Evolutionary conservation across 768 basidiomycete species (phyloP), one percentile per base, ranked within the genome.

Genomic region (Tylopilus rubrobrunneus): DNA sequence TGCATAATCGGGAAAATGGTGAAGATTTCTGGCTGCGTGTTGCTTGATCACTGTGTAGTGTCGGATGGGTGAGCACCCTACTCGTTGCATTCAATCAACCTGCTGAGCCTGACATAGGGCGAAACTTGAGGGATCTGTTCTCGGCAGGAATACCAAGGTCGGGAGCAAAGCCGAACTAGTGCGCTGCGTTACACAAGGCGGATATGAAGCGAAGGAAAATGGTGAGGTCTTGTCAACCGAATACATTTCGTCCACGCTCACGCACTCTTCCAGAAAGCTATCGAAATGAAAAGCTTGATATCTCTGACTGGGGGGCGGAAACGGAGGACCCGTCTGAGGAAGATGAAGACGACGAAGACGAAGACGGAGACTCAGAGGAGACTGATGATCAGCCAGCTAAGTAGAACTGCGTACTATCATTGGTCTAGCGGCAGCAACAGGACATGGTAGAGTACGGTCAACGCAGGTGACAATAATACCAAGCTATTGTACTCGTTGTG

Each of bases 21-120:
- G n/a, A 90, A 84, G 68, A 83, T 98, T 45, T 77, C 76, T 3
- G 88, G 89, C 11, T 94, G 89, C 59, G 80, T 96, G 7, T 67
- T 98, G 23, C 77, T 94, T 58, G 95, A 97, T 64, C 93, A 96
- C 62, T 95, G 93, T 61, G 79, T 89, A 5, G 73, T 98, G 12
- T 88, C 81, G 41, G 92, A 96, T 53, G 92, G 92, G 94, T 92
- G 57, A 56, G 61, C 19, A 11, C 7, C 9, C 9, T 11, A 8
- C 34, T 10, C 11, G 3, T 8, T 14, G 17, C 39, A 23, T 31
- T 48, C 29, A 14, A 25, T 49, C 48, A 36, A 36, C 19, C 5
- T 11, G n/a, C 55, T 56, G 11, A 66, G 10, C 23, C 39, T 44
- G 44, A 53, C 59, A 4, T 56, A 91, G 89, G 2, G 87, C 81